Conservation (phyloP, 257 asterid genomes). For the Thymus mandschuricus region DNA sequence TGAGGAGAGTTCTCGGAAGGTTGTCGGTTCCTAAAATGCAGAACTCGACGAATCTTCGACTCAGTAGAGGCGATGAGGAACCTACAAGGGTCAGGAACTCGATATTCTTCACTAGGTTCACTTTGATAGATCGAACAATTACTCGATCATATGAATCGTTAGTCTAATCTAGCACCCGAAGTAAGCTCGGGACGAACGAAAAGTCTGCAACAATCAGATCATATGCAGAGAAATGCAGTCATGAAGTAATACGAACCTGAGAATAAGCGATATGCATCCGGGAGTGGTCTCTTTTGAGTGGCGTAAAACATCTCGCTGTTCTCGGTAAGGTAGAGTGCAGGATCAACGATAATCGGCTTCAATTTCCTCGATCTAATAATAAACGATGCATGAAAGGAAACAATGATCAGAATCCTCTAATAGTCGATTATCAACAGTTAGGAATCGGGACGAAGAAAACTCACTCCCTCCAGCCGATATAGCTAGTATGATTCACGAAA, state of each 20-base stretch:
- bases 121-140: too few species aligned
- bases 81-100: conserved; percentile 49
- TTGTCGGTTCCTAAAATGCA: conserved; percentile 81
- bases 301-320: conserved; percentile 74
- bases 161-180: background rate
- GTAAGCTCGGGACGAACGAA: background rate
- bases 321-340: conserved; percentile 71
- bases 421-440: background rate
- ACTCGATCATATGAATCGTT: too few species aligned
- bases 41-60: conserved; percentile 76
- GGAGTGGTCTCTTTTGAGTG: conserved; percentile 81
- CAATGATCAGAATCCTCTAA: conserved; percentile 3
- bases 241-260: conserved; percentile 51
- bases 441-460: conserved; percentile 29
- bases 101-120: background rate
- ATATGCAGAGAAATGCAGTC: background rate
- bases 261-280: conserved; percentile 79
- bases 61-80: conserved; percentile 64
- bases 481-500: conserved; percentile 90
- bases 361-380: conserved; percentile 64
- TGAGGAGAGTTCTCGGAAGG: conserved; percentile 80
- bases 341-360: conserved; percentile 91
- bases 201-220: background rate
- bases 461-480: conserved; percentile 98
- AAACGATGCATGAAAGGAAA: conserved; percentile 12